Conservation (phyloP, 2,329 filamentous ascomycete genomes). For the Microcyclospora pomicola region DNA sequence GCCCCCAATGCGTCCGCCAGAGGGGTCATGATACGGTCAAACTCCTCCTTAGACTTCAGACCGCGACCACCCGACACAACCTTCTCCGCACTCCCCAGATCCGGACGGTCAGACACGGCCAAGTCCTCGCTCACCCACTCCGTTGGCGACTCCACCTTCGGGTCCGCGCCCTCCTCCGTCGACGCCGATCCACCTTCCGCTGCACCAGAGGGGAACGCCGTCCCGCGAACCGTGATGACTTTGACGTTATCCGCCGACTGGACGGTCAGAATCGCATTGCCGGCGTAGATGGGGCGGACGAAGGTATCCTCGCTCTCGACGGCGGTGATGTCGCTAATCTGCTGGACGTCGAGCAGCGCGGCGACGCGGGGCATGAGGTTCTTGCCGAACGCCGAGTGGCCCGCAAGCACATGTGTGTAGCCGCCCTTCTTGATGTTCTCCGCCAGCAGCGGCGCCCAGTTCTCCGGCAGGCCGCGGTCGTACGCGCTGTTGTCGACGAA, state of each 20-base stretch:
- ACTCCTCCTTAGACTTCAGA: slow-evolving; percentile 95
- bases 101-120: slow-evolving; percentile 83
- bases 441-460: slow-evolving; percentile 79
- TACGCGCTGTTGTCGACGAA: slow-evolving; percentile 80
- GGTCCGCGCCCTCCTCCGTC: slow-evolving; percentile 70
- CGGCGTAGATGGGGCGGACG: slow-evolving; percentile 90
- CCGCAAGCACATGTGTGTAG: slow-evolving; percentile 81
- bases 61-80: slow-evolving; percentile 91
- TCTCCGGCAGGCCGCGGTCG: slow-evolving; percentile 88
- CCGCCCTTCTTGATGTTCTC: slow-evolving; percentile 95
- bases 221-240: slow-evolving; percentile 82
- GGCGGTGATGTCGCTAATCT: slow-evolving; percentile 79
- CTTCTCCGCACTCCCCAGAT: slow-evolving; percentile 73
- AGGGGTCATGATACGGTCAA: slow-evolving; percentile 82
- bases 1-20: slow-evolving; percentile 85
- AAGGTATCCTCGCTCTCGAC: slow-evolving; percentile 90
- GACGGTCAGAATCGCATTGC: slow-evolving; percentile 92
- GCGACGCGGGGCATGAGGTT: slow-evolving; percentile 82
- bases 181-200: slow-evolving; percentile 58
- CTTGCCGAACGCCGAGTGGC: slow-evolving; percentile 94
- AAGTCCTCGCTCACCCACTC: slow-evolving; percentile 94
- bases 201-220: slow-evolving; percentile 68
- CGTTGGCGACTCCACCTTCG: slow-evolving; percentile 56
- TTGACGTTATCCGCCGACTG: slow-evolving; percentile 79
- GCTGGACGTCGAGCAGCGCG: slow-evolving; percentile 80